Evolutionary conservation across 1,139 yeast genomes (phyloP).

Genomic region (Pichia sp.): DNA sequence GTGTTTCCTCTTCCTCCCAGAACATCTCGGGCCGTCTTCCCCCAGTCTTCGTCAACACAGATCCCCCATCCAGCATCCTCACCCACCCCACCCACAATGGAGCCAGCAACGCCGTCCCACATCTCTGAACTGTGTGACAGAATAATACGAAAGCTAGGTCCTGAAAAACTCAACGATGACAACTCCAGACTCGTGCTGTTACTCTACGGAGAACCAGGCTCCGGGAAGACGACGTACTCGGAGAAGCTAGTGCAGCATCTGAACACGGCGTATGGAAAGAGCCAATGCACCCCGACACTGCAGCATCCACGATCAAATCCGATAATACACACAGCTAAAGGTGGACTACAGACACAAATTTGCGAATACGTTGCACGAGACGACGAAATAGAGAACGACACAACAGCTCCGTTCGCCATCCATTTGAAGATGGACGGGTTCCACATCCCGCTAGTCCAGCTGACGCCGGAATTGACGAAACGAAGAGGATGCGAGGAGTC

Average conservation of each 20-base stretch:
- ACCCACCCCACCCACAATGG: too few species aligned
- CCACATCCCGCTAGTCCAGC: constrained; percentile 61
- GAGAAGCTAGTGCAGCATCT: constrained; percentile 40
- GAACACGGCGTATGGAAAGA: constrained; percentile 26
- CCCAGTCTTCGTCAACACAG: too few species aligned
- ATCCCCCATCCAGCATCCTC: too few species aligned
- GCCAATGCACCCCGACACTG: too few species aligned
- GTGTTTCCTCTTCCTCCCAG: too few species aligned
- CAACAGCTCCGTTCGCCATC: constrained; percentile 27
- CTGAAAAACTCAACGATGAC: background rate
- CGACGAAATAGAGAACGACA: background rate
- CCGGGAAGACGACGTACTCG: constrained; percentile 77
- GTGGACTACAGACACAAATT: constrained; percentile 10
- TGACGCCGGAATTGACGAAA: constrained; percentile 55
- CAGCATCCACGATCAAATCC: too few species aligned
- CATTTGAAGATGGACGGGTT: constrained; percentile 78
- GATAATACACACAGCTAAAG: constrained; percentile 2
- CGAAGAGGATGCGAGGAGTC: constrained; percentile 87
- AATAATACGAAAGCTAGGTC: background rate
- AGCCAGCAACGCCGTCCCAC: background rate
- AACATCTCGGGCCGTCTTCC: too few species aligned
- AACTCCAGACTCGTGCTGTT: constrained; percentile 42
- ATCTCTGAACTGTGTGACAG: background rate
- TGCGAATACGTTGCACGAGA: constrained; percentile 10
- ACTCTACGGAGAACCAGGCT: constrained; percentile 77